A percentile compares a stretch with the other conserved stretches of the same genome.
phyloP scores from a whole-genome alignment of 495 filamentous ascomycete species.

The Recurvomyces mirabilis region DNA sequence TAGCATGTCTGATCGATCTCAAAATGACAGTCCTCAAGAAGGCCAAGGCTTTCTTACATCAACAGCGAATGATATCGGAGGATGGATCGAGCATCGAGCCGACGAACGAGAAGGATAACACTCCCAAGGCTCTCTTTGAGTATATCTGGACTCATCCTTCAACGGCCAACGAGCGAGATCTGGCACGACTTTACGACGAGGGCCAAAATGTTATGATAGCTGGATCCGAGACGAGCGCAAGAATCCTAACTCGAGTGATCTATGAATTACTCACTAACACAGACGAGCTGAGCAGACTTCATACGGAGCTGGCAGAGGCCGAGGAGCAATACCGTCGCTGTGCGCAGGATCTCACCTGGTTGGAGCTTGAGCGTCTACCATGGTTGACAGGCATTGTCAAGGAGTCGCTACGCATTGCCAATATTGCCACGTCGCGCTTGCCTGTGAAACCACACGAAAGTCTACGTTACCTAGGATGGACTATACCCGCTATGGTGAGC shows the following conservation, averaged over 20 bases:
- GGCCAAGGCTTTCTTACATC: not conserved
- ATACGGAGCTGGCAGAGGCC: not conserved
- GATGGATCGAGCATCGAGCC: too few relatives aligned
- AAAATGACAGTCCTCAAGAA: not conserved
- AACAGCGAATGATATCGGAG: not conserved
- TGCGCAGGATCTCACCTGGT: conserved; percentile 26
- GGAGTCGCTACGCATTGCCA: conserved; percentile 16
- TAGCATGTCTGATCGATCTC: not conserved
- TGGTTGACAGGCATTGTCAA: conserved; percentile 23
- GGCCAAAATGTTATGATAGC: conserved; percentile 28
- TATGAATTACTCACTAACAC: conserved; percentile 27
- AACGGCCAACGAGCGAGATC: conserved; percentile 15
- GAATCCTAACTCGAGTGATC: conserved; percentile 23
- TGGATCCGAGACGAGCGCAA: conserved; percentile 31
- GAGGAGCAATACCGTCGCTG: conserved; percentile 17
- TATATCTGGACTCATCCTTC: not conserved
- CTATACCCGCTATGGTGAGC: conserved; percentile 8
- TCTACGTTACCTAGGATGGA: conserved; percentile 17
- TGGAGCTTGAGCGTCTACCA: conserved; percentile 29
- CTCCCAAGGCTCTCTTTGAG: not conserved
- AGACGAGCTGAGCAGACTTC: not conserved
- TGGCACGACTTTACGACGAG: conserved; percentile 28
- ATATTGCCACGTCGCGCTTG: conserved; percentile 9
- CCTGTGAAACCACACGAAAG: conserved; percentile 14
- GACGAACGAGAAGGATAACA: not conserved